Evolutionary conservation across 129 eudicot genomes (phyloP).

Genomic region (Gnaphalium uliginosum): DNA sequence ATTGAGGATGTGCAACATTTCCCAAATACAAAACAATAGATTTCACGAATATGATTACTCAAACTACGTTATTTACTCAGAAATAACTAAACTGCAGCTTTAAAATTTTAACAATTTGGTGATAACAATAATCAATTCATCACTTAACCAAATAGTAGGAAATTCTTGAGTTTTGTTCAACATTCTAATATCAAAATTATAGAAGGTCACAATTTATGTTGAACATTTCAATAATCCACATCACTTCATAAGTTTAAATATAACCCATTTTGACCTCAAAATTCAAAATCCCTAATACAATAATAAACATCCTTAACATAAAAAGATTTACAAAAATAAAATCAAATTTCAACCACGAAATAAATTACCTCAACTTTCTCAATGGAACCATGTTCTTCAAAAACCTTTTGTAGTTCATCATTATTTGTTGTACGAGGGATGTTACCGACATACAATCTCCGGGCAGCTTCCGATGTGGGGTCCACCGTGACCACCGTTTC

Average conservation of each 20-base stretch:
- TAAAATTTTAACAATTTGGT: too few species aligned
- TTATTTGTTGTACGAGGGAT: slow-evolving; percentile 69
- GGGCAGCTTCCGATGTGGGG: slow-evolving; percentile 61
- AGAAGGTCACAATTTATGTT: neutral
- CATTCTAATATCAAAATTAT: neutral
- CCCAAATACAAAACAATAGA: neutral
- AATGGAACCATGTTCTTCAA: slow-evolving; percentile 80
- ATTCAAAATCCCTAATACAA: slow-evolving; percentile 14
- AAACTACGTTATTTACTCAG: neutral
- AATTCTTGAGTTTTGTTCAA: slow-evolving; percentile 2
- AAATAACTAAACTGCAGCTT: neutral
- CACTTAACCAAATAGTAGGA: neutral
- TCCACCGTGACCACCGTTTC: slow-evolving; percentile 51
- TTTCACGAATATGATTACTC: neutral
- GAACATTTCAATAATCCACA: neutral
- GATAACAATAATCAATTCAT: neutral
- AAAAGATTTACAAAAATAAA: neutral
- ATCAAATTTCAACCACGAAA: neutral
- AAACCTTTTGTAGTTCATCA: slow-evolving; percentile 64
- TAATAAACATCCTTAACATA: neutral
- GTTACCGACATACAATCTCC: slow-evolving; percentile 77
- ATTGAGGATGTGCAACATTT: slow-evolving; percentile 1
- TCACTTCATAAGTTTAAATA: neutral
- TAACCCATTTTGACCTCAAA: slow-evolving; percentile 11
- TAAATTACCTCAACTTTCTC: slow-evolving; percentile 78